Percentiles rank a stretch among this genome's conserved stretches.
Conservation (phyloP, 345 rosid genomes). For the Linum tenue region DNA sequence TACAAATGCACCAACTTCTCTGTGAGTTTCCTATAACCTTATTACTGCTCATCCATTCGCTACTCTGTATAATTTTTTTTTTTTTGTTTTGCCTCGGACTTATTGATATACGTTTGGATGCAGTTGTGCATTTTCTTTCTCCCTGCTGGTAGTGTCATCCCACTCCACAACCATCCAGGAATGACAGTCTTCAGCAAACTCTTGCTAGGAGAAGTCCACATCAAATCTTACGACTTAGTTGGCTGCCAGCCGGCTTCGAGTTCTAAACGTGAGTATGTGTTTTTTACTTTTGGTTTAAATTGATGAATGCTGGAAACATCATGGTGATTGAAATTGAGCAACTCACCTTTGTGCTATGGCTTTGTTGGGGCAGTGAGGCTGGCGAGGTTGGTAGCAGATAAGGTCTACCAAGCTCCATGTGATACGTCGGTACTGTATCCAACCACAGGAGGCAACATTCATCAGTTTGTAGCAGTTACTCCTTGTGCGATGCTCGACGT, state of each 20-base stretch:
- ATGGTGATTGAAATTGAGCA: not conserved
- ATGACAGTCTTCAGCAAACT: constrained; percentile 77
- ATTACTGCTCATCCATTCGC: not conserved
- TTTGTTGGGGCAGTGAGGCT: constrained; percentile 33
- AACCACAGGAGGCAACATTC: constrained; percentile 67
- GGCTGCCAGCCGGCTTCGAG: constrained; percentile 17
- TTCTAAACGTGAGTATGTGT: constrained; percentile 25
- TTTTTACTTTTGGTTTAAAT: not conserved
- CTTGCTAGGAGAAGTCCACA: constrained; percentile 53
- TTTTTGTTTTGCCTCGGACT: not conserved
- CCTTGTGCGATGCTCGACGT: constrained; percentile 67
- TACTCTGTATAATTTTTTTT: not conserved
- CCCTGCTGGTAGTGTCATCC: constrained; percentile 53
- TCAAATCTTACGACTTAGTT: constrained; percentile 58
- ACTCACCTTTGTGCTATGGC: not conserved
- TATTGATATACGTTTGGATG: not conserved
- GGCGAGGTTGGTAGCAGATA: constrained; percentile 32
- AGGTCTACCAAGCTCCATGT: constrained; percentile 44
- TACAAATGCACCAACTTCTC: constrained; percentile 43
- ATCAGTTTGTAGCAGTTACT: constrained; percentile 48
- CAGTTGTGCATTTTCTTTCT: constrained; percentile 65
- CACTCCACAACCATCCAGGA: constrained; percentile 70
- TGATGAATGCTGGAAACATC: not conserved
- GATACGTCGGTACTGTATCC: constrained; percentile 58
- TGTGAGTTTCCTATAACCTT: constrained; percentile 21